phyloP scores from a whole-genome alignment of 805 yeast species.

The Metschnikowia koreensis region DNA sequence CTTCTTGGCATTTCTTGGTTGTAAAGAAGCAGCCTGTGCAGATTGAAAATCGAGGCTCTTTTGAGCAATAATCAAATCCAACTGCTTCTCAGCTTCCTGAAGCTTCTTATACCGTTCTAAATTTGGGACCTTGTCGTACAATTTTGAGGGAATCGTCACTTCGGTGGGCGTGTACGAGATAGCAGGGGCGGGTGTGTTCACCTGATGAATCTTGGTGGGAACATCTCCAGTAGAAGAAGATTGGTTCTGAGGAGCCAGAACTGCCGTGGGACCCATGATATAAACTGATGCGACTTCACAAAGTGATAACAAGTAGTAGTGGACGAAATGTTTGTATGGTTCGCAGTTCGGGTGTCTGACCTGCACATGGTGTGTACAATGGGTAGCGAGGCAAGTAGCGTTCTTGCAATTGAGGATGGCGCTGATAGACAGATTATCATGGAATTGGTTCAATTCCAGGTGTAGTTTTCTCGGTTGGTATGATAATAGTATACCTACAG shows the following conservation, averaged over 20 bases:
- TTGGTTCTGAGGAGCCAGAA: slow-evolving; percentile 18
- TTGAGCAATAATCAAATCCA: slow-evolving; percentile 79
- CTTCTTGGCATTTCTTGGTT: slow-evolving; percentile 33
- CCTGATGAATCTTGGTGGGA: slow-evolving; percentile 25
- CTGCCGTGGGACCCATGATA: slow-evolving; percentile 20
- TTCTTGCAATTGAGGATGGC: no score
- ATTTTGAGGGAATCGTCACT: slow-evolving; percentile 34
- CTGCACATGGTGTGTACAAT: slow-evolving; percentile 1
- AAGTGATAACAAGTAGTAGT: slow-evolving; percentile 1
- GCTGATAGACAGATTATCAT: no score
- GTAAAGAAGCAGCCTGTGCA: slow-evolving; percentile 40
- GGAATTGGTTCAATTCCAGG: no score
- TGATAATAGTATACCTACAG: no score
- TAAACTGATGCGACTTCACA: background rate
- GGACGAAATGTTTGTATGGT: slow-evolving; percentile 12
- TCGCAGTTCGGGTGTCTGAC: slow-evolving; percentile 6
- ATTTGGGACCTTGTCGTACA: slow-evolving; percentile 56
- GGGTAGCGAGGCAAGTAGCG: no score
- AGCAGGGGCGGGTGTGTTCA: slow-evolving; percentile 34
- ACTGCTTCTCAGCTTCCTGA: slow-evolving; percentile 73
- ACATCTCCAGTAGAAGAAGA: slow-evolving; percentile 24
- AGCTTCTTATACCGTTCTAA: slow-evolving; percentile 69
- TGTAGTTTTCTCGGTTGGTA: no score
- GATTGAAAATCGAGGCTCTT: slow-evolving; percentile 87
- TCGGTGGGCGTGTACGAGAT: slow-evolving; percentile 45